phyloP scores from a whole-genome alignment of 2,329 filamentous ascomycete species.

The Claviceps arundinis region DNA sequence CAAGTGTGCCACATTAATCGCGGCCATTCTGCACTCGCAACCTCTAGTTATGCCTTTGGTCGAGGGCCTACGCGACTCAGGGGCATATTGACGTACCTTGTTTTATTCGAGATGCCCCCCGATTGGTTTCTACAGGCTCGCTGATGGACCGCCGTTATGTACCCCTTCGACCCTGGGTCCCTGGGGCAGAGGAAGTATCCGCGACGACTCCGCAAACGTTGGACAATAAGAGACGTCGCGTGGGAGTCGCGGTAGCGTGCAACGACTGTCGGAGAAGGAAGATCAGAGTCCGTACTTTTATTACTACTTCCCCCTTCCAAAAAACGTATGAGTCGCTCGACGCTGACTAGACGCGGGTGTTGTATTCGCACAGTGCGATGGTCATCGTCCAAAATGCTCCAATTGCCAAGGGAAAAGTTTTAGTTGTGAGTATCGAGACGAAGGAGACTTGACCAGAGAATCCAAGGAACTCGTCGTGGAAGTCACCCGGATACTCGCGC shows the following conservation, averaged over 20 bases:
- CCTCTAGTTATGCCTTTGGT: neutral
- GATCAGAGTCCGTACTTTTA: conserved; percentile 9
- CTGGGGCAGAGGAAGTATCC: neutral
- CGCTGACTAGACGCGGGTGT: neutral
- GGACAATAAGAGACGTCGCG: conserved; percentile 10
- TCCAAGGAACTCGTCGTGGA: conserved; percentile 9
- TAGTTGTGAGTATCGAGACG: conserved; percentile 11
- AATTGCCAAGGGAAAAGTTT: conserved; percentile 8
- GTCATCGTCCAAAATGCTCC: conserved; percentile 9
- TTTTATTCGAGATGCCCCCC: neutral
- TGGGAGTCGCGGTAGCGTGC: conserved; percentile 13
- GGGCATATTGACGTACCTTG: neutral
- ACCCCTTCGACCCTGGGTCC: conserved; percentile 1
- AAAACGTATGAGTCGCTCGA: neutral
- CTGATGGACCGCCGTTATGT: conserved; percentile 5
- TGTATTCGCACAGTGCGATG: conserved; percentile 9
- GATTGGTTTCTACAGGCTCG: neutral
- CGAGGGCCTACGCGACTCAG: neutral
- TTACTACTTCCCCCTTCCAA: too few relatives aligned
- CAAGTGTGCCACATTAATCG: neutral
- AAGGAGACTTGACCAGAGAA: conserved; percentile 4
- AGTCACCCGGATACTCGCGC: conserved; percentile 13
- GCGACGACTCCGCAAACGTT: neutral
- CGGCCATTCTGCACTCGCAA: neutral
- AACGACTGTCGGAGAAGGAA: conserved; percentile 13